Conservation (phyloP, 176 grass and related monocot species). For the Carex cristatella region DNA sequence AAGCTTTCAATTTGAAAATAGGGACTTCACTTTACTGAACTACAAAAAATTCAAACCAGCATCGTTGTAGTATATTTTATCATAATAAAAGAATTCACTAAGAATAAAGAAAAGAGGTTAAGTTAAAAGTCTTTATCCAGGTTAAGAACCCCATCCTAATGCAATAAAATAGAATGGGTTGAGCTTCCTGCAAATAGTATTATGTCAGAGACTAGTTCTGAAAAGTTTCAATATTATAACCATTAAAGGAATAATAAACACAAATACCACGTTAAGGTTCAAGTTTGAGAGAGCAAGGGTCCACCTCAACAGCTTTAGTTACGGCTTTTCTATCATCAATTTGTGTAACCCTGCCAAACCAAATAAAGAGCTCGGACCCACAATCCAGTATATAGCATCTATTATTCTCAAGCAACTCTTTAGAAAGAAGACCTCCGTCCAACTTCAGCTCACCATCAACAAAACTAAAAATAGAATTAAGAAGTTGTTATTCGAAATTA, state of each 20-base stretch:
- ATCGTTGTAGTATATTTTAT: neutral
- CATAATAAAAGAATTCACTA: neutral
- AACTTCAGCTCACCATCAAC: slow-evolving; percentile 63
- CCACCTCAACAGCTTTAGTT: slow-evolving; percentile 82
- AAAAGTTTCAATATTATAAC: neutral
- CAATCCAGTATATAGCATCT: slow-evolving; percentile 89
- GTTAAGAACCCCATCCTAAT: neutral
- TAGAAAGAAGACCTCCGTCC: slow-evolving; percentile 62
- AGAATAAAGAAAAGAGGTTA: neutral
- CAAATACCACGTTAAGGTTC: neutral
- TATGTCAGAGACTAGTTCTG: neutral
- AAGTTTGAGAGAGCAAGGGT: neutral
- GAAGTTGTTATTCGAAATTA: neutral
- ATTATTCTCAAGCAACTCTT: slow-evolving; percentile 65
- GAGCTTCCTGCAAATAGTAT: neutral
- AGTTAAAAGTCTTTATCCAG: neutral
- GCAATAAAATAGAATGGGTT: neutral
- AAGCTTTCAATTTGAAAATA: neutral
- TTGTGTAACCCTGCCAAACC: slow-evolving; percentile 78
- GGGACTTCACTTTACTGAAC: neutral
- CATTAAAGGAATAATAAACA: neutral
- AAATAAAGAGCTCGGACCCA: slow-evolving; percentile 85
- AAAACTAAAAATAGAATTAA: slow-evolving; percentile 42
- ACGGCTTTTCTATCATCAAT: slow-evolving; percentile 81
- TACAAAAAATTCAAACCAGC: neutral